Evolutionary conservation across 2,329 filamentous ascomycete species (phyloP).

Genomic region (Aspergillus piperis): DNA sequence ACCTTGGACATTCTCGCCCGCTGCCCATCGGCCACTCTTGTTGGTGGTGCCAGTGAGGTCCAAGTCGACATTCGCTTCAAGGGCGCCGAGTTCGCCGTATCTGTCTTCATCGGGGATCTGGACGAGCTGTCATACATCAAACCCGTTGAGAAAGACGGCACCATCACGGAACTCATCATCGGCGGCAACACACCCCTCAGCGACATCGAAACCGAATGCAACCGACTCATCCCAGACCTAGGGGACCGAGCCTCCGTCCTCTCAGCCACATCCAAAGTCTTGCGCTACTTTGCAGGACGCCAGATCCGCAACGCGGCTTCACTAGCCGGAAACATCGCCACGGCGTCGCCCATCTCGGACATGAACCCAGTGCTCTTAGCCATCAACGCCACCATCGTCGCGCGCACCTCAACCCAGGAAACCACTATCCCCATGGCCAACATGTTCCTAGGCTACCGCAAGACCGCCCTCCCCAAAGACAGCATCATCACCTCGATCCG

Average conservation of each 20-base stretch:
- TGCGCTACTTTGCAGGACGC: constrained; percentile 59
- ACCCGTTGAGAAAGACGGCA: constrained; percentile 62
- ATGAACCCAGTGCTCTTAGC: constrained; percentile 84
- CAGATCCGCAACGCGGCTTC: constrained; percentile 89
- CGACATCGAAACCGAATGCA: constrained; percentile 75
- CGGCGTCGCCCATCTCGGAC: constrained; percentile 85
- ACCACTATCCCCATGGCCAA: constrained; percentile 75
- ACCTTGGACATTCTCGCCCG: constrained; percentile 79
- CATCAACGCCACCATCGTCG: constrained; percentile 71
- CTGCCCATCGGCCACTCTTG: constrained; percentile 79
- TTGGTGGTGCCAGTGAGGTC: constrained; percentile 85
- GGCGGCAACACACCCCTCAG: constrained; percentile 83
- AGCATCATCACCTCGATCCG: constrained; percentile 76
- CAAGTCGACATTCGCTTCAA: constrained; percentile 96
- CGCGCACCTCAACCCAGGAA: constrained; percentile 66
- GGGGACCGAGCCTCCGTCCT: constrained; percentile 68
- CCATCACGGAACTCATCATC: constrained; percentile 63
- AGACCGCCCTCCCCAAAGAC: constrained; percentile 71
- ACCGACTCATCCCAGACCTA: constrained; percentile 62
- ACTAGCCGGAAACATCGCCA: constrained; percentile 81
- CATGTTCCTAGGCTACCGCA: constrained; percentile 82
- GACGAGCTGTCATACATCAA: constrained; percentile 73
- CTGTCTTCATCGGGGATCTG: constrained; percentile 84
- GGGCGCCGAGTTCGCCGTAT: constrained; percentile 75
- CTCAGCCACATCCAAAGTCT: constrained; percentile 79